Conservation (phyloP, 495 filamentous ascomycete species). For the Aspergillus olivimuriae region DNA sequence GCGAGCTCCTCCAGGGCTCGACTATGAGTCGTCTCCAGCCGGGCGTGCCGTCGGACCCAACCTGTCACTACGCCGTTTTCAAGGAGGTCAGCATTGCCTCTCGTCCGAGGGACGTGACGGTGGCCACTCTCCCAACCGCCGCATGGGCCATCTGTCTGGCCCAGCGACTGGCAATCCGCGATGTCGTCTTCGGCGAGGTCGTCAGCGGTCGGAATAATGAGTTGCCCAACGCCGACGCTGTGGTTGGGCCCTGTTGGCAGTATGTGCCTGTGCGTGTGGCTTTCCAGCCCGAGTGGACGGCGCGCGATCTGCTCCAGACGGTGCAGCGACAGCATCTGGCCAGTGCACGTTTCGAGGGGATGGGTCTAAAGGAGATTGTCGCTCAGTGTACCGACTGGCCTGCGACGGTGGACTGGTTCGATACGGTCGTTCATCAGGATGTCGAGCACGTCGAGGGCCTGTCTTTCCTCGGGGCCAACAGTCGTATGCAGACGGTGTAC, state of each 20-base stretch:
- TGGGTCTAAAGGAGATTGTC: slow-evolving; percentile 26
- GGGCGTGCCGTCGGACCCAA: background rate
- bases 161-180: slow-evolving; percentile 35
- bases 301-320: slow-evolving; percentile 25
- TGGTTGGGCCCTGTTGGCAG: slow-evolving; percentile 41
- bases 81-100: slow-evolving; percentile 35
- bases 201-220: slow-evolving; percentile 46
- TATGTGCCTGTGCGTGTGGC: slow-evolving; percentile 27
- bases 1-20: slow-evolving; percentile 45
- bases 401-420: slow-evolving; percentile 12
- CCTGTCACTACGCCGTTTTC: slow-evolving; percentile 14
- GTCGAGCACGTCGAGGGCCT: slow-evolving; percentile 28
- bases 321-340: slow-evolving; percentile 28
- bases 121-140: slow-evolving; percentile 51
- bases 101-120: slow-evolving; percentile 44
- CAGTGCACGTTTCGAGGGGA: slow-evolving; percentile 23
- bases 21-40: slow-evolving; percentile 36
- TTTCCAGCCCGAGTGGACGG: slow-evolving; percentile 29
- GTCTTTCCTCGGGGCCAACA: slow-evolving; percentile 28
- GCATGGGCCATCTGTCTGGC: slow-evolving; percentile 58
- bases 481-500: slow-evolving; percentile 30
- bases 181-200: slow-evolving; percentile 58
- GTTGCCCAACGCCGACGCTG: slow-evolving; percentile 32
- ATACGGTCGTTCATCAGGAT: slow-evolving; percentile 32
- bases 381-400: slow-evolving; percentile 21